phyloP scores from a whole-genome alignment of 106 monocot species.

The Apostasia shenzhenica region DNA sequence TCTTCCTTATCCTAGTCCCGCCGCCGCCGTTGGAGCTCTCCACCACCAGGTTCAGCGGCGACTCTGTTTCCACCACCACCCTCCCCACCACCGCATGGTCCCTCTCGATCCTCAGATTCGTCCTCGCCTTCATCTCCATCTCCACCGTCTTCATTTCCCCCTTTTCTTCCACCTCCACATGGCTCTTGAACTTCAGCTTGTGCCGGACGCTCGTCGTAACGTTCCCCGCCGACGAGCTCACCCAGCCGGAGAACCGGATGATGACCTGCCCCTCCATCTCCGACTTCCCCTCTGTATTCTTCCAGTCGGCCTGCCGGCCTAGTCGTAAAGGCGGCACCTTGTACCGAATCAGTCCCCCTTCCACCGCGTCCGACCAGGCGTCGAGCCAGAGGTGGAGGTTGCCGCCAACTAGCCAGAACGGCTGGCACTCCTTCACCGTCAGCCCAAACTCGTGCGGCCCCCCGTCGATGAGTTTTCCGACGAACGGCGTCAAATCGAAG shows the following conservation, averaged over 20 bases:
- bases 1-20: slow-evolving; percentile 7
- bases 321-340: slow-evolving; percentile 7
- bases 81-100: slow-evolving; percentile 5
- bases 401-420: slow-evolving; percentile 30
- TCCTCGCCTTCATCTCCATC: slow-evolving; percentile 20
- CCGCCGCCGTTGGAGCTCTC: slow-evolving; percentile 15
- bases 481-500: slow-evolving; percentile 42
- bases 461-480: slow-evolving; percentile 26
- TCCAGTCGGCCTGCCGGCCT: slow-evolving; percentile 8
- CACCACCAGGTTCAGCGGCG: slow-evolving; percentile 9
- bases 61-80: slow-evolving; percentile 6
- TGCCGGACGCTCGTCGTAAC: slow-evolving; percentile 20
- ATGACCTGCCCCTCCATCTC: slow-evolving; percentile 20
- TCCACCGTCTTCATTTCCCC: slow-evolving; percentile 15
- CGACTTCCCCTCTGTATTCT: slow-evolving; percentile 22
- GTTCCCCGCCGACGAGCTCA: slow-evolving; percentile 32
- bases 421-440: slow-evolving; percentile 14
- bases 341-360: slow-evolving; percentile 19
- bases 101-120: slow-evolving; percentile 15
- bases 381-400: slow-evolving; percentile 51
- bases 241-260: slow-evolving; percentile 28
- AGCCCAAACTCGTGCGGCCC: slow-evolving; percentile 19
- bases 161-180: slow-evolving; percentile 17
- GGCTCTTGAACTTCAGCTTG: slow-evolving; percentile 24
- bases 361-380: slow-evolving; percentile 6